A percentile compares a stretch with the other conserved stretches of the same genome.
Evolutionary conservation across 129 eudicot species (phyloP).

Genomic region (Mikania micrantha): DNA sequence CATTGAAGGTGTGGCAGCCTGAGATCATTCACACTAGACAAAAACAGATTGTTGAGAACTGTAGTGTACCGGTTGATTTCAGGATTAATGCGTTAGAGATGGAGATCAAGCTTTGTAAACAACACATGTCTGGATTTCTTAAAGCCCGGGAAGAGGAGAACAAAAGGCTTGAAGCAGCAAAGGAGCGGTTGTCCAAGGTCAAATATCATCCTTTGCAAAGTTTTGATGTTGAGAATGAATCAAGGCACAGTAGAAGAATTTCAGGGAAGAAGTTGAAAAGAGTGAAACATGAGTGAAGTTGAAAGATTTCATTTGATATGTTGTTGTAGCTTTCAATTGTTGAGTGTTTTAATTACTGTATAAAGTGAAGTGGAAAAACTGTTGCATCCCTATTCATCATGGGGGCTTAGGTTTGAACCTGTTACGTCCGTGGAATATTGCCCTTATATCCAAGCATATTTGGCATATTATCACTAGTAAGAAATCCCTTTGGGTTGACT

Average conservation of each 20-base stretch:
- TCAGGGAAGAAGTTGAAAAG: slow-evolving; percentile 18
- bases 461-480: too few relatives aligned
- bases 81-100: slow-evolving; percentile 65
- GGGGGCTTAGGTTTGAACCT: too few relatives aligned
- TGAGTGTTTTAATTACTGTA: too few relatives aligned
- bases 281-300: slow-evolving; percentile 10
- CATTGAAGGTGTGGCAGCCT: slow-evolving; percentile 94
- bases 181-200: slow-evolving; percentile 46
- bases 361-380: too few relatives aligned
- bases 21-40: slow-evolving; percentile 73
- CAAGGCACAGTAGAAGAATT: slow-evolving; percentile 28
- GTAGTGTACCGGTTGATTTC: slow-evolving; percentile 53
- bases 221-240: slow-evolving; percentile 15
- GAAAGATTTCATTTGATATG: neutral
- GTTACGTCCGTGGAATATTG: too few relatives aligned
- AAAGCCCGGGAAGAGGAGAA: slow-evolving; percentile 56
- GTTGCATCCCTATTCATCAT: too few relatives aligned
- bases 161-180: slow-evolving; percentile 46
- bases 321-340: slow-evolving; percentile 1
- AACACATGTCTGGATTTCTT: slow-evolving; percentile 51
- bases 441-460: too few relatives aligned
- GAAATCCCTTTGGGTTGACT: too few relatives aligned
- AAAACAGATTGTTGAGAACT: slow-evolving; percentile 67
- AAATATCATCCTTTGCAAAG: slow-evolving; percentile 62
- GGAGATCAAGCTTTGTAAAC: slow-evolving; percentile 88